A percentile compares a stretch with the other conserved stretches of the same genome.
Conservation (phyloP, 257 asterid species). For the Nyctanthes arbortristis region DNA sequence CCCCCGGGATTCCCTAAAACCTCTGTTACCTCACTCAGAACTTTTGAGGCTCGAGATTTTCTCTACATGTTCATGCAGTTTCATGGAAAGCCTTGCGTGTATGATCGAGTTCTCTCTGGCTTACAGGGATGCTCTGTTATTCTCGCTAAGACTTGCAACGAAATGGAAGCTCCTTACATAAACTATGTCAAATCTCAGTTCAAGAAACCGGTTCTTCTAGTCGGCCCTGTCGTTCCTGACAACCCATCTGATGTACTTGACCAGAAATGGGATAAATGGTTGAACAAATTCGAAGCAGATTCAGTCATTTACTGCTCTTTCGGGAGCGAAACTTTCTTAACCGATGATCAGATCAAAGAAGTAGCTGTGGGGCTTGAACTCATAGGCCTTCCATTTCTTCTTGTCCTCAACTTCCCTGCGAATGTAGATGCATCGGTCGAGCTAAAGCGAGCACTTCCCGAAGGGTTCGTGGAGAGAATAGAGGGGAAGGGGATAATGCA, state of each 20-base stretch:
- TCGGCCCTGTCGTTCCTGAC: conserved; percentile 49
- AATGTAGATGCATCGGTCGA: conserved; percentile 22
- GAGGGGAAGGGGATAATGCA: conserved; percentile 37
- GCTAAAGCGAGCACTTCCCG: conserved; percentile 40
- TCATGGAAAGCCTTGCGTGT: conserved; percentile 37
- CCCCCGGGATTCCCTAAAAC: conserved; percentile 56
- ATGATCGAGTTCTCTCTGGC: conserved; percentile 46
- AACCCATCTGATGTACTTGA: conserved; percentile 34
- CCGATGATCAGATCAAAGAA: conserved; percentile 36
- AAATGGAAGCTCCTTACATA: conserved; percentile 53
- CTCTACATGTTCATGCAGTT: conserved; percentile 46
- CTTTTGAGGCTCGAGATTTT: conserved; percentile 50
- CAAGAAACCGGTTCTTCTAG: conserved; percentile 43
- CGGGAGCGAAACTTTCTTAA: conserved; percentile 64
- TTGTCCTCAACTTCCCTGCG: conserved; percentile 48
- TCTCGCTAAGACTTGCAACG: conserved; percentile 51
- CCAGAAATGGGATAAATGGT: conserved; percentile 40
- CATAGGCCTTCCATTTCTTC: conserved; percentile 45
- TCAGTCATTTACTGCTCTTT: conserved; percentile 51
- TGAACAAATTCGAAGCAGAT: conserved; percentile 28
- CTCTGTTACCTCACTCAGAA: conserved; percentile 29
- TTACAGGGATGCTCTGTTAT: conserved; percentile 41
- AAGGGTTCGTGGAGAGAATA: conserved; percentile 44
- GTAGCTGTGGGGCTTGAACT: conserved; percentile 48
- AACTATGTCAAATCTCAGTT: conserved; percentile 46